Evolutionary conservation across 192 early-diverging fungal genomes (phyloP), one percentile per base, ranked within the genome.

Genomic region (Backusella morwellensis): DNA sequence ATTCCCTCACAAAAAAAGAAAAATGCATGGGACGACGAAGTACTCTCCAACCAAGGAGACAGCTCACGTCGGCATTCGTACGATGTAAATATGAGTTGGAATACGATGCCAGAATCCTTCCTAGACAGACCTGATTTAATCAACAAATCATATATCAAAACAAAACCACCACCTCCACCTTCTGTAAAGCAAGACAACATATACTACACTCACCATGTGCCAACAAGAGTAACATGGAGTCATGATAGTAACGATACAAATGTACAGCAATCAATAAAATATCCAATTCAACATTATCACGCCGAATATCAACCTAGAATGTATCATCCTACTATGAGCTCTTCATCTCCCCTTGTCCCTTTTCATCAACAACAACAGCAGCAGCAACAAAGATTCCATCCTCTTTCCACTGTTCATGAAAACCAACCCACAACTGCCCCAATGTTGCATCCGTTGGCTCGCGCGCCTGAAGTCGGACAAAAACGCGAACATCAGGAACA

Each of bases 21-120:
- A 12, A 63, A 63, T 4, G 56, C 23, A 63, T 63, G 56, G 56
- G 59, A 70, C n/a, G 52, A 77, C 17, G 52, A 59, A n/a, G 36
- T 40, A 19, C 35, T 56, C 17, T 66, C 68, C 15, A 78, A 50
- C 41, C 72, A 78, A 29, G 71, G 40, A 19, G 77, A 75, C 23
- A 29, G 35, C 8, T 40, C 71, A 44, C 77, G 81, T 12, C 50
- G 81, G 29, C 77, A 82, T 42, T 82, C 81, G 7, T 82, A 78
- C n/a, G 81, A 82, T 71, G 68, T 73, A 9, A 75, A 32, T 52
- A 74, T 77, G 66, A 63, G 72, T 23, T 82, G 76, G 77, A 66
- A 70, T 14, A 44, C 76, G 3, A 72, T 77, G 76, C 70, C 76
- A 21, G 41, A 70, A 40, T 32, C 47, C 19, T 77, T 77, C 38